Evolutionary conservation across 2,329 filamentous ascomycete genomes (phyloP), one percentile per base, ranked within the genome.

Genomic region (Pestalotiopsis sp.): DNA sequence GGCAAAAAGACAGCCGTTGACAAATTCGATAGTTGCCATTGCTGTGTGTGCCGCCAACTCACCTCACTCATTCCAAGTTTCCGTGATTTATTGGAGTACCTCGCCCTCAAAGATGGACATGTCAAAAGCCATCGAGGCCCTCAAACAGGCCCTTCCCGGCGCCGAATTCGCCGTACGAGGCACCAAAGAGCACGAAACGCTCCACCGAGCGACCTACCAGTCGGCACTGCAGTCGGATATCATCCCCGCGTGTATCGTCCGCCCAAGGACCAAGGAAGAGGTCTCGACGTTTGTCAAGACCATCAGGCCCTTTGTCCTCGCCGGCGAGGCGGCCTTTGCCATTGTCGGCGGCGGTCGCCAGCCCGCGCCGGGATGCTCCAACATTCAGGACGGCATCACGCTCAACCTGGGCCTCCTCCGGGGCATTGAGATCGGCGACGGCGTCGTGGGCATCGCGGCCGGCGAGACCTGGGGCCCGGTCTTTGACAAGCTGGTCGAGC

Each of bases 161-260:
- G 27, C 17, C 12, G 59, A 61, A 2, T 61, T 61, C 27, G 27
- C 59, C 20, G 9, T 61, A 6, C 25, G 31, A 25, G 59, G 59
- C 31, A 61, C 59, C 59, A 2, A 17, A 4, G 59, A 61, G 31
- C 59, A 61, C 59, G 17, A 61, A 17, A 4, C 31, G 4, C 59
- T 61, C 31, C 39, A 61, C 14, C 59, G 27, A 4, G 12, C 20
- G 20, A 25, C 31, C 12, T 61, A 36, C 59, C 59, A 61, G 31
- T 61, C 59, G 31, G 59, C 59, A 11, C 31, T 61, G 27, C 59
- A 61, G 31, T 61, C 59, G 25, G 59, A 61, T 9, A 61, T 61
- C 0, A 4, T 39, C 6, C 59, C 59, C 4, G 59, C 59, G 2
- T 61, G 59, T 27, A 61, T 61, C 31, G 59, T 61, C 12, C 59